These are phyloP conservation scores for Carallia brachiata DNA, from an alignment of 345 rosid genomes.

Conservation along the genomic window DNA sequence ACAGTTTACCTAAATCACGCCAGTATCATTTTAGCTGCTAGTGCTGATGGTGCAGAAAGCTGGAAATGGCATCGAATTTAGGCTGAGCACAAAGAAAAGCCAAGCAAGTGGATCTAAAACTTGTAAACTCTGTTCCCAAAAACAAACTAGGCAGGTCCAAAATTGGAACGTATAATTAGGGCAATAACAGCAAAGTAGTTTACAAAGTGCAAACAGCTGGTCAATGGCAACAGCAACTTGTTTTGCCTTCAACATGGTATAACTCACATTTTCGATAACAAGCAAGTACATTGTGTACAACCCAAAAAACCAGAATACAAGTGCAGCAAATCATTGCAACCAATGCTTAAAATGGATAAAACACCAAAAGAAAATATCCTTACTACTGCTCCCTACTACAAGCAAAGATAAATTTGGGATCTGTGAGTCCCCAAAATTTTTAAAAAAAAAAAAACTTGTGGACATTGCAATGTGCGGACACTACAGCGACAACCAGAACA, in stretches of 20 bases:
- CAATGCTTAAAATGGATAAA: neutral
- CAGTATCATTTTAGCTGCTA: no score
- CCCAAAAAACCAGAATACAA: neutral
- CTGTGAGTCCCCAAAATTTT: constrained; percentile 11
- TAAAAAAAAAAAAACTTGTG: constrained; percentile 13
- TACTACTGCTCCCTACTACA: constrained; percentile 7
- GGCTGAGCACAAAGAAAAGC: no score
- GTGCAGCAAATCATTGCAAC: neutral
- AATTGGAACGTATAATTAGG: no score
- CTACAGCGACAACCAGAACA: neutral
- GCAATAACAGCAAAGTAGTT: no score
- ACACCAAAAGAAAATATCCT: constrained; percentile 8
- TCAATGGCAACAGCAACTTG: neutral
- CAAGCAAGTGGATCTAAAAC: no score
- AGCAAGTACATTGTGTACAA: neutral
- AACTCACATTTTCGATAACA: neutral
- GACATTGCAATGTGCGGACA: constrained; percentile 5
- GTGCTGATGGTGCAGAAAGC: no score
- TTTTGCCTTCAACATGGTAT: neutral
- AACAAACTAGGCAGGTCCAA: no score
- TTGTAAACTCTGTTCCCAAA: no score
- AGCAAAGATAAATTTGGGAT: constrained; percentile 3
- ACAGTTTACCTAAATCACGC: no score
- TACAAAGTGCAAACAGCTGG: neutral
- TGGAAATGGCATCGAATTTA: no score